These are phyloP conservation scores for Gymnopilus dilepis DNA, from an alignment of 768 basidiomycete genomes.

Conservation along the genomic window DNA sequence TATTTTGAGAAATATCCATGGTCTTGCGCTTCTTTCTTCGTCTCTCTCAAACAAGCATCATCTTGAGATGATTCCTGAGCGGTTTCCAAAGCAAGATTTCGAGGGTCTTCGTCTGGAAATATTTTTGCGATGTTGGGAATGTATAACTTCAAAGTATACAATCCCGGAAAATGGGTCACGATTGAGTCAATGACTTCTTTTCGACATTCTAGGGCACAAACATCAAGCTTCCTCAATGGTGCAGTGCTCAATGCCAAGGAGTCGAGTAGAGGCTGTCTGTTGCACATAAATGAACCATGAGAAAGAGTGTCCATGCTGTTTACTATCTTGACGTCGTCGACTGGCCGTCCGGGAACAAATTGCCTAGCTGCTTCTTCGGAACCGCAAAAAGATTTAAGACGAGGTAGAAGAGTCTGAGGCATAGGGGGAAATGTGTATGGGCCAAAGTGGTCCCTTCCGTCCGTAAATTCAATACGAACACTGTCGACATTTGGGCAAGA, in stretches of 20 bases:
- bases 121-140: no score
- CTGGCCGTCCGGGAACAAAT: not conserved
- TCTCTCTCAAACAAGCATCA: no score
- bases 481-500: not conserved
- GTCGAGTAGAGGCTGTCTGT: not conserved
- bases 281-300: not conserved
- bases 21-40: no score
- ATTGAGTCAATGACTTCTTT: no score
- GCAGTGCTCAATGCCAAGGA: not conserved
- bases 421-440: not conserved
- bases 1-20: no score
- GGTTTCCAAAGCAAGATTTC: no score
- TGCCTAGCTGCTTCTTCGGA: not conserved
- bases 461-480: not conserved
- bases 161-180: no score
- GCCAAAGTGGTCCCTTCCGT: not conserved
- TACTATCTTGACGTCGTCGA: not conserved
- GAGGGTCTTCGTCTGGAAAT: no score
- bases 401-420: not conserved
- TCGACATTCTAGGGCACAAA: no score
- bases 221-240: not conserved
- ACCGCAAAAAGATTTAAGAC: not conserved
- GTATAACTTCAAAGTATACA: no score
- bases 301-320: not conserved
- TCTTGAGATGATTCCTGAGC: no score